These are phyloP conservation scores for Lentinus tigrinus DNA, from an alignment of 768 basidiomycete species.

Conservation along the genomic window DNA sequence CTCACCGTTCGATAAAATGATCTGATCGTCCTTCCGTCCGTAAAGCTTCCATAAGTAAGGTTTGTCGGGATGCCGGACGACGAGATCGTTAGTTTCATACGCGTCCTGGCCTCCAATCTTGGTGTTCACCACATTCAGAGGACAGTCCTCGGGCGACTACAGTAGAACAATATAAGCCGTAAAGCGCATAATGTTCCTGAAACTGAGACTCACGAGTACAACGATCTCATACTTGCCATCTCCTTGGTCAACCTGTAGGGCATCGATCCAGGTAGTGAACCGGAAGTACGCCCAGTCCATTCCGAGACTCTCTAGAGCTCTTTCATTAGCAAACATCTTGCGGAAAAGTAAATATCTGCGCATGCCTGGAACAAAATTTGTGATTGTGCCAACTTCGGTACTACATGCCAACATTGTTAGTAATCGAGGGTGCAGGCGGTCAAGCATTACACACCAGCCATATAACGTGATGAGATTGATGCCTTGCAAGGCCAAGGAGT, in stretches of 20 bases:
- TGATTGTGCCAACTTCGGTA: background rate
- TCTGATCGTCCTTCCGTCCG: slow-evolving; percentile 44
- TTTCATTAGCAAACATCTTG: background rate
- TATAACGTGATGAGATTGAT: slow-evolving; percentile 35
- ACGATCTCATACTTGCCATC: background rate
- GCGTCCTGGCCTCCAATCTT: slow-evolving; percentile 19
- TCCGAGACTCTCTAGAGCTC: background rate
- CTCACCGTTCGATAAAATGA: slow-evolving; percentile 43
- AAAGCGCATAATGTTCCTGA: background rate
- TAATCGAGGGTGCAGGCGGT: no score
- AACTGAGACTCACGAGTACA: background rate
- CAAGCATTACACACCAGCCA: slow-evolving; percentile 40
- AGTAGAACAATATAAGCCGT: background rate
- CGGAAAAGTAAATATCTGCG: background rate
- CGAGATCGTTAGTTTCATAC: slow-evolving; percentile 19
- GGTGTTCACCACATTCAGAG: slow-evolving; percentile 8
- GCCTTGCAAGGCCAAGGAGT: slow-evolving; percentile 31
- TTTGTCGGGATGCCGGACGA: slow-evolving; percentile 19
- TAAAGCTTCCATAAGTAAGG: slow-evolving; percentile 27
- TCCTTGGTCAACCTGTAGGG: background rate
- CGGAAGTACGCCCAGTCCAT: slow-evolving; percentile 11
- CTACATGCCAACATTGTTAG: no score
- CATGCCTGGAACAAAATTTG: background rate
- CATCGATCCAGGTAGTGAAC: background rate
- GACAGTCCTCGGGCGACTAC: background rate